phyloP scores from a whole-genome alignment of 352 stramenopile genomes.

The Phytopythium kandeliae region DNA sequence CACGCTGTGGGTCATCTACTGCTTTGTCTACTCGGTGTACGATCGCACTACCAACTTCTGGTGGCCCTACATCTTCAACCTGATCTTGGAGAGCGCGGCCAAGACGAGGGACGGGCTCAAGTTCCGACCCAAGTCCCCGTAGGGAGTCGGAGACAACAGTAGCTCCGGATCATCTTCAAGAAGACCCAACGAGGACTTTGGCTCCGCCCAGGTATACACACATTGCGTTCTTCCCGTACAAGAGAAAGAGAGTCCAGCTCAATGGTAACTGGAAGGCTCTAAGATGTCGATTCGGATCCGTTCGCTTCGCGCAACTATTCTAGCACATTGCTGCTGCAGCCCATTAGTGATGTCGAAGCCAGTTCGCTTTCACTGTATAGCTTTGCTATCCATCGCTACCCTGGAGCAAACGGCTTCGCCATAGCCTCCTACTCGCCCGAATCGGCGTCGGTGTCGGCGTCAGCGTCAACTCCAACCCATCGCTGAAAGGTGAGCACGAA shows the following conservation, averaged over 20 bases:
- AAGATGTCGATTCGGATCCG: not conserved
- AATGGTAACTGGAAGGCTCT: not conserved
- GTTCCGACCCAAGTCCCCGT: slow-evolving; percentile 5
- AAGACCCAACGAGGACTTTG: not conserved
- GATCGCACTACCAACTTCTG: slow-evolving; percentile 81
- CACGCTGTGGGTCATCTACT: slow-evolving; percentile 75
- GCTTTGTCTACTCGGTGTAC: slow-evolving; percentile 79
- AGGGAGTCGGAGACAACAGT: not conserved
- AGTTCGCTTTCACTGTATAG: too few species aligned
- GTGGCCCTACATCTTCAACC: slow-evolving; percentile 84
- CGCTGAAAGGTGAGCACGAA: slow-evolving; percentile 87
- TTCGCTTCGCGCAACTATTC: not conserved
- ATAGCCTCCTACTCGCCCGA: not conserved
- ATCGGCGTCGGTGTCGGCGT: too few species aligned
- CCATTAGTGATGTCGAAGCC: too few species aligned
- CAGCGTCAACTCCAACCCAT: slow-evolving; percentile 66
- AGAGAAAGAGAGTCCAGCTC: not conserved
- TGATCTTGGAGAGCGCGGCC: slow-evolving; percentile 51
- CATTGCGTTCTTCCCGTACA: not conserved
- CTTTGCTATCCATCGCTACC: too few species aligned
- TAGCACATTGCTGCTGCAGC: too few species aligned
- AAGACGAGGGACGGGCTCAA: slow-evolving; percentile 58
- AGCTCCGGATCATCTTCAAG: not conserved
- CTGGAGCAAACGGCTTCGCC: too few species aligned
- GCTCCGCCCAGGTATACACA: not conserved